Conservation (phyloP, 208 protist species). For the Acanthamoeba healyi region DNA sequence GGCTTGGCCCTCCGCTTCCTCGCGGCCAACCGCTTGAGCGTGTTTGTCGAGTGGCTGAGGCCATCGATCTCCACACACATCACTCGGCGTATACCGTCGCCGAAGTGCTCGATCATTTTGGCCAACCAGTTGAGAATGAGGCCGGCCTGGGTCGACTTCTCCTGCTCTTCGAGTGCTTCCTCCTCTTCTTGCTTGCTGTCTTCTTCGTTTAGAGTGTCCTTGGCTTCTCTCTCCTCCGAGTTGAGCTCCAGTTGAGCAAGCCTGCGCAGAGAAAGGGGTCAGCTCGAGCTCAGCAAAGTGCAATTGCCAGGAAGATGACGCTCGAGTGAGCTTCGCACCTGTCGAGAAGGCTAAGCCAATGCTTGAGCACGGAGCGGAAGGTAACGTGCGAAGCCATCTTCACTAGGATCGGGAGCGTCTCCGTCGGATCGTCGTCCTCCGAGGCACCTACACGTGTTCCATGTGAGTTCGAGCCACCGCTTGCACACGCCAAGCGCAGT, state of each 20-base stretch:
- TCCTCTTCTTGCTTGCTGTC: background rate
- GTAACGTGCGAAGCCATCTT: conserved; percentile 54
- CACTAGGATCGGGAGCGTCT: conserved; percentile 1
- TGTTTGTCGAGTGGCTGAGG: background rate
- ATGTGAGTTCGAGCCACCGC: no score
- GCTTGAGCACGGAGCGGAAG: conserved; percentile 34
- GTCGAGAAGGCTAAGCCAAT: conserved; percentile 1
- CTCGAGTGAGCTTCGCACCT: no score
- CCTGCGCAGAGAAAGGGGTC: background rate
- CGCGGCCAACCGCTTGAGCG: background rate
- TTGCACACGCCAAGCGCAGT: background rate
- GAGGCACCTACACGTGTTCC: background rate
- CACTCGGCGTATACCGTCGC: conserved; percentile 44
- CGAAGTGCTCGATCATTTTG: conserved; percentile 65
- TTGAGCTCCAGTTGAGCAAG: conserved; percentile 40
- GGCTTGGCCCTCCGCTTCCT: conserved; percentile 11
- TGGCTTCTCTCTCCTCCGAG: background rate
- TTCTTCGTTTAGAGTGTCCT: background rate
- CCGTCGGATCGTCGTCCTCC: conserved; percentile 68
- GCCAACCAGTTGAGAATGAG: conserved; percentile 46
- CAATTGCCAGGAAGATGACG: no score
- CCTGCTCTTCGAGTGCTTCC: background rate
- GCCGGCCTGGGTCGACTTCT: background rate
- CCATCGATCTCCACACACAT: conserved; percentile 57
- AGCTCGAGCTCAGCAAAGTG: no score